phyloP scores from a whole-genome alignment of 192 early-diverging fungal species.

The Coemansia reversa region DNA sequence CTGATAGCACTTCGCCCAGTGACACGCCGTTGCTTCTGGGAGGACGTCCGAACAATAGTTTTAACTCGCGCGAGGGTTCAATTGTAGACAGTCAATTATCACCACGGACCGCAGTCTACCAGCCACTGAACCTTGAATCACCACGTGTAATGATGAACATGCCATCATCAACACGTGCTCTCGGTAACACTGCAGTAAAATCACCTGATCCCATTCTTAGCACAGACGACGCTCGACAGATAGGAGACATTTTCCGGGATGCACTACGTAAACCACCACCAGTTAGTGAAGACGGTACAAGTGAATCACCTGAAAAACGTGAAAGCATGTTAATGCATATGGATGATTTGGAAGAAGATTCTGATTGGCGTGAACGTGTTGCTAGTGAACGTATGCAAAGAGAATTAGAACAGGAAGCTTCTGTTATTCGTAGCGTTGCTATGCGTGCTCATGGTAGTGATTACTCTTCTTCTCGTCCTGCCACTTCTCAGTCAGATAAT shows the following conservation, averaged over 20 bases:
- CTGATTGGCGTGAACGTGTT: slow-evolving; percentile 48
- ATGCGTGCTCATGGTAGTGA: slow-evolving; percentile 50
- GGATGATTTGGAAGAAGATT: slow-evolving; percentile 30
- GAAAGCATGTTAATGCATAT: slow-evolving; percentile 19
- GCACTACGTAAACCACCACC: slow-evolving; percentile 51
- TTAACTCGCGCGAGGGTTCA: slow-evolving; percentile 36
- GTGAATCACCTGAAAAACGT: slow-evolving; percentile 11
- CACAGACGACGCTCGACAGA: slow-evolving; percentile 47
- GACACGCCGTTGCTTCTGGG: slow-evolving; percentile 44
- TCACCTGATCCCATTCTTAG: slow-evolving; percentile 28
- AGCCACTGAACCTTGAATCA: slow-evolving; percentile 41
- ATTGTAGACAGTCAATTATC: slow-evolving; percentile 21
- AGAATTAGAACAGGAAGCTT: slow-evolving; percentile 48
- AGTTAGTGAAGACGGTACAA: slow-evolving; percentile 36
- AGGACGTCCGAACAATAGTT: slow-evolving; percentile 42
- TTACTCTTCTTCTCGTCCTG: slow-evolving; percentile 39
- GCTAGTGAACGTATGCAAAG: slow-evolving; percentile 55
- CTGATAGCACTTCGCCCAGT: slow-evolving; percentile 20
- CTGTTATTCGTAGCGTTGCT: slow-evolving; percentile 42
- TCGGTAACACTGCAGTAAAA: neutral
- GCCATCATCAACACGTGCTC: slow-evolving; percentile 34
- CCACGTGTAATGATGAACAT: slow-evolving; percentile 48
- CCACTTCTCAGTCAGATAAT: slow-evolving; percentile 16
- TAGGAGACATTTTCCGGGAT: slow-evolving; percentile 53
- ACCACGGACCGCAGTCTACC: slow-evolving; percentile 18